Base-by-base conservation (phyloP, 441 rosid genomes). In the Euphorbia corollata region DNA sequence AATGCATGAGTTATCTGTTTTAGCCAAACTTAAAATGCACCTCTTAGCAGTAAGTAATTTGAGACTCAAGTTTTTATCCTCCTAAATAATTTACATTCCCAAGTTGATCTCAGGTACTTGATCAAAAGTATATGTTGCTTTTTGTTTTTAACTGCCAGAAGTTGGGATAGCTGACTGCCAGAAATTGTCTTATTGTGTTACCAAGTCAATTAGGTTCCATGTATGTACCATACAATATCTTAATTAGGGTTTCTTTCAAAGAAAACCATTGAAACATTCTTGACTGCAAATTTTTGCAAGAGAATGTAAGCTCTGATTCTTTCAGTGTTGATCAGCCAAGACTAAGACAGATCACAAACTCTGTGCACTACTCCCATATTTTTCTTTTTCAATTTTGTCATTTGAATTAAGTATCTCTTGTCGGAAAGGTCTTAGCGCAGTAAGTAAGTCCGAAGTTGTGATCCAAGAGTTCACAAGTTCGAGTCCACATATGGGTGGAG, bases 51-150 rank as follows among this genome's bases (percentile, higher is more conserved):
- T 11, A 38, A 47, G 15, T 50, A 38, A 55, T 62, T 12, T 57
- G 20, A 34, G 56, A 53, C 54, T 32, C 20, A 54, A 41, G 15
- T 20, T 20, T 64, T 0, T 69, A 23, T 27, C 59, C 19, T 61
- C 54, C 23, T 47, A 54, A 59, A 68, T 57, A 39, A 34, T 53
- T 32, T 51, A 65, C 36, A 53, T 24, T 34, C 68, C 11, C 19
- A n/a, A 3, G 53, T 62, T 12, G 27, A n/a, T 54, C 47, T 23
- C 8, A 38, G 41, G 19, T 41, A 19, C 19, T 30, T 19, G 5
- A n/a, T 36, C 36, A 3, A 18, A 43, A 19, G 8, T 30, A 45
- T 30, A 22, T 67, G 24, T 43, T 8, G n/a, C 18, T 10, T 20
- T 67, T 38, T 8, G 39, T 10, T 20, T 67, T 38, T 8, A 67